Percentiles rank a stretch among this genome's conserved stretches.
These are phyloP conservation scores for Boletus edulis DNA, from an alignment of 768 basidiomycete genomes.

Conservation along the genomic window DNA sequence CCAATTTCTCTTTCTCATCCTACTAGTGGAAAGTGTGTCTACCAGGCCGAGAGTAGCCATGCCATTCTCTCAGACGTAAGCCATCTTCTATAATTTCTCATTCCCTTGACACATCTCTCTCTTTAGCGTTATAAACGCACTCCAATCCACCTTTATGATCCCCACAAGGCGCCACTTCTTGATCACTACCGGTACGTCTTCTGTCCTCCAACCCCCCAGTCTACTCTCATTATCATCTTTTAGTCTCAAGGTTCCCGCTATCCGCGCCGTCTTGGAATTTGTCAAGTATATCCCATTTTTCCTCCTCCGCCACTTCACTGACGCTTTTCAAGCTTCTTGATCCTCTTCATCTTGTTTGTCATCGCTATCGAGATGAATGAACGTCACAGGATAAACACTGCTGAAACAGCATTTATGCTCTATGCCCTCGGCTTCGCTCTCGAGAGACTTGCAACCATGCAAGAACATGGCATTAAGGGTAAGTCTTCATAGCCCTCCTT, in stretches of 20 bases:
- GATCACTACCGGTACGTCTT: conserved; percentile 84
- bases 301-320: not conserved
- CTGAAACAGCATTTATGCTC: conserved; percentile 76
- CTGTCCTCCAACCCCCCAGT: not conserved
- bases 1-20: not conserved
- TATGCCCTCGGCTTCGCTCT: conserved; percentile 82
- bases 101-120: not conserved
- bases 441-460: conserved; percentile 92
- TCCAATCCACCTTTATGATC: conserved; percentile 92
- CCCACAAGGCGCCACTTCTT: conserved; percentile 87
- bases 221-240: not conserved
- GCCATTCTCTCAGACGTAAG: conserved; percentile 87
- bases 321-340: conserved; percentile 53
- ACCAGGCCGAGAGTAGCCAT: conserved; percentile 83
- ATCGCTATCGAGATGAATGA: conserved; percentile 76
- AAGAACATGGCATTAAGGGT: conserved; percentile 94
- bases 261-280: conserved; percentile 89
- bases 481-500: not conserved
- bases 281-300: conserved; percentile 52
- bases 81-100: not conserved
- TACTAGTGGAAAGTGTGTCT: conserved; percentile 84
- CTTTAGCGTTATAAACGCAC: conserved; percentile 89
- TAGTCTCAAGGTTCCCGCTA: conserved; percentile 89
- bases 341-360: conserved; percentile 77
- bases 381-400: conserved; percentile 54